Evolutionary conservation across 345 rosid genomes (phyloP), one percentile per base, ranked within the genome.

Genomic region (Barbarea vulgaris): DNA sequence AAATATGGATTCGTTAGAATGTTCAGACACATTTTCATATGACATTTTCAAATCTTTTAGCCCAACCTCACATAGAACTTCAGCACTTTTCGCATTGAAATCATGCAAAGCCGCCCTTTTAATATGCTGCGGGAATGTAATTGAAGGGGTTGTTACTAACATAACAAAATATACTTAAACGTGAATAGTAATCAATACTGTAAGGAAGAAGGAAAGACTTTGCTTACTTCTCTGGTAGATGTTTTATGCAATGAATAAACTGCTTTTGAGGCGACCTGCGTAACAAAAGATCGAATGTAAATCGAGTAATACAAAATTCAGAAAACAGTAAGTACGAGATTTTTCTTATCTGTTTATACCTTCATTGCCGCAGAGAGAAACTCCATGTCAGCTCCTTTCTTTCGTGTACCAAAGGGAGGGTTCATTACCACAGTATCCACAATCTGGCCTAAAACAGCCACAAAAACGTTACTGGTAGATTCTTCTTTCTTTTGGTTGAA

Each of bases 211-310:
- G 28, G 24, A 33, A 33, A 51, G 18, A 24, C 19, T 18, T 39
- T 25, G 68, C 82, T 85, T 81, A 91, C 98, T 41, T 95, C 99
- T 86, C 99, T 91, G 18, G 99, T 95, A 24, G 99, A 90, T 53
- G 97, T 90, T 80, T 95, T 95, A 76, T 95, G 99, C 91, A 95
- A 85, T 21, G 99, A 95, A 85, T 95, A 95, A 74, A 92, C 97
- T 7, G 97, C 96, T 72, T 66, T 72, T 70, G 93, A 85, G 55
- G 99, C 96, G 52, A 88, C 84, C 98, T 93, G 52, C 10, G 42
- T 61, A 37, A 39, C 28, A 34, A 57, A 47, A 17, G 12, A 18
- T 7, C 0, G 4, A 28, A 24, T 3, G 1, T 15, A 57, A 28
- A 1, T 9, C 28, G 5, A 34, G 17, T 10, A 9, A 1, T 36